A percentile compares a stretch with the other conserved stretches of the same genome.
Conservation (phyloP, 805 yeast genomes). For the Metschnikowia baotianmanensis region DNA sequence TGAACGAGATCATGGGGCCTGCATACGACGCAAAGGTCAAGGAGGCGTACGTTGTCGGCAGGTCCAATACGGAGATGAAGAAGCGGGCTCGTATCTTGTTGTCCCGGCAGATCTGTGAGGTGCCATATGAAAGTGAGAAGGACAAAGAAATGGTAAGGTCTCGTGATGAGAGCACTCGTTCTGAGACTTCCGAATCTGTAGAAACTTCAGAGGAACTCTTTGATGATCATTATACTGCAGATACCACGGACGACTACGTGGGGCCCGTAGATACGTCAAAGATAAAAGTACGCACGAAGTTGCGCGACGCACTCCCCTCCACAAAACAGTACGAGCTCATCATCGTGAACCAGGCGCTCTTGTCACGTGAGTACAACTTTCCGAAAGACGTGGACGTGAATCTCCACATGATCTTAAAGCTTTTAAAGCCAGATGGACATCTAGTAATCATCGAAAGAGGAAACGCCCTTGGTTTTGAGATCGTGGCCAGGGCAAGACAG, state of each 20-base stretch:
- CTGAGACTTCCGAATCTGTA: no score
- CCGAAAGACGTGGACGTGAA: constrained; percentile 73
- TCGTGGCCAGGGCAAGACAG: constrained; percentile 87
- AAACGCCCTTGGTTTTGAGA: constrained; percentile 83
- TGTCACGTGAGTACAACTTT: constrained; percentile 56
- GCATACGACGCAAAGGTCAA: constrained; percentile 59
- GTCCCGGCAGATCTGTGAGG: constrained; percentile 61
- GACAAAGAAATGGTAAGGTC: constrained; percentile 19
- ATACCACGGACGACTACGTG: constrained; percentile 24
- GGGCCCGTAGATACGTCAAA: constrained; percentile 56
- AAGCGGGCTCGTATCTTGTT: constrained; percentile 74
- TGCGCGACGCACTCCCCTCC: constrained; percentile 53
- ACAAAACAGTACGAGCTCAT: constrained; percentile 71
- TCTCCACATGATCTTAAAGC: constrained; percentile 53
- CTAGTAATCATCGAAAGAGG: constrained; percentile 85
- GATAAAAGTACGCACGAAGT: constrained; percentile 52
- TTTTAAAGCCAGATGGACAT: constrained; percentile 76
- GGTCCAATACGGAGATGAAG: constrained; percentile 59
- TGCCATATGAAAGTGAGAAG: constrained; percentile 18
- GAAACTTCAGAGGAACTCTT: no score
- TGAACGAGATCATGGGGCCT: constrained; percentile 77
- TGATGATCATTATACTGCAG: no score
- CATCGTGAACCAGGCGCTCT: constrained; percentile 75
- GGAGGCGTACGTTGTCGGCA: constrained; percentile 71
- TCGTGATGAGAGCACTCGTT: no score